Base-by-base conservation (phyloP, 441 rosid genomes). In the Dalechampia spathulata region DNA sequence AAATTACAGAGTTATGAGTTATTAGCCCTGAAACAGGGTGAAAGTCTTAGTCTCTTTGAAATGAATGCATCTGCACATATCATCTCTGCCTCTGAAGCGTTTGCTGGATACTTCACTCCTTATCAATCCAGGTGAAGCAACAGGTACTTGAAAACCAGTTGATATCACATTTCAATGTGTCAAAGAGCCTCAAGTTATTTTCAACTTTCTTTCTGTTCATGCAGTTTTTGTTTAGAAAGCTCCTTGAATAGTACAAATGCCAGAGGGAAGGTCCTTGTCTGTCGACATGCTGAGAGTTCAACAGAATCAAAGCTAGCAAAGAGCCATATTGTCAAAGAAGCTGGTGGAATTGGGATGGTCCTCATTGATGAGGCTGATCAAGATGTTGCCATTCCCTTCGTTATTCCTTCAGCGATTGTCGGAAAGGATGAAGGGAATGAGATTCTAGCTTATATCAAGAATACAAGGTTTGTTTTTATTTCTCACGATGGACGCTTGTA, bases 111-210 rank as follows among this genome's bases (percentile, higher is more conserved):
- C 45, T 81, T 78, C 49, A 78, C 83, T n/a, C 86, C 83, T 52
- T 78, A 81, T 60, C 86, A 81, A 75, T 81, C 86, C 83, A 81
- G 83, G 86, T 81, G 83, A 81, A 73, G 74, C 66, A 66, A 61
- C 72, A 73, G 81, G 78, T 75, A 75, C 79, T 73, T 63, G 56
- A 60, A 66, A 61, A 60, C 55, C 54, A 61, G n/a, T 49, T 60
- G 50, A 42, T 8, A 55, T 58, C 19, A 27, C 41, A 57, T 27
- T 59, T 36, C 38, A 46, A 26, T 36, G 52, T 22, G 66, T 30
- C n/a, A 50, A 51, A 44, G 47, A 56, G 49, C 34, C 55, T 64
- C 47, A 60, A 53, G 32, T 58, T 52, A 54, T 55, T 36, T 62
- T 8, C 49, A 54, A n/a, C 27, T 61, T 48, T 16, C 16, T 65